Evolutionary conservation across 2,329 filamentous ascomycete genomes (phyloP).

Genomic region (Colletotrichum karsti): DNA sequence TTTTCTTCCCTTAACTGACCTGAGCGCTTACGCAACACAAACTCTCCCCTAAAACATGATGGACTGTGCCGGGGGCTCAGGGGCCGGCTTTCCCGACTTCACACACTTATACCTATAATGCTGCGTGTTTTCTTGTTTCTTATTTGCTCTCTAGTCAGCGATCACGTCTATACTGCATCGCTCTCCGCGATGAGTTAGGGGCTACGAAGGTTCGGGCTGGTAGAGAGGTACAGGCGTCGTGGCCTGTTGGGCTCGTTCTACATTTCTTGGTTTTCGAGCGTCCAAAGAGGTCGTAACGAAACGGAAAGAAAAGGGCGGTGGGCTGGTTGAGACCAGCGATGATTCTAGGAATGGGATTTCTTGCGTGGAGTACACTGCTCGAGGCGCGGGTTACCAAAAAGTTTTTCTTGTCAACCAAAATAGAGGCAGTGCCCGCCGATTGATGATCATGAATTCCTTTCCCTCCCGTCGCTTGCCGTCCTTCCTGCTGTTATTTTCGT

Average conservation of each 20-base stretch:
- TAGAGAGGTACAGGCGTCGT: conserved; percentile 21
- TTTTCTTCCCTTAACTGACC: too few species aligned
- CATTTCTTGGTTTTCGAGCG: not conserved
- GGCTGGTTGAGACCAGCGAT: not conserved
- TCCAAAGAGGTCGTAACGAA: not conserved
- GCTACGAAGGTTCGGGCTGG: conserved; percentile 7
- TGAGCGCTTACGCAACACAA: not conserved
- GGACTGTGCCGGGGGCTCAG: not conserved
- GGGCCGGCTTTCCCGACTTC: not conserved
- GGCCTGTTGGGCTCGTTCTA: not conserved
- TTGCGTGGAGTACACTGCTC: conserved; percentile 23
- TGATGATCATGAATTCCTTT: too few species aligned
- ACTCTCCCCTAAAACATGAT: not conserved
- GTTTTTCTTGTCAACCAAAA: too few species aligned
- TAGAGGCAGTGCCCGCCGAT: too few species aligned
- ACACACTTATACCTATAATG: conserved; percentile 29
- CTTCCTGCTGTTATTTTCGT: too few species aligned
- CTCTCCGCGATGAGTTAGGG: not conserved
- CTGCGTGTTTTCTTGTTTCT: conserved; percentile 9
- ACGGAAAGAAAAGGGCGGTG: not conserved
- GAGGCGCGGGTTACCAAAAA: not conserved
- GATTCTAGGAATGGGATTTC: not conserved
- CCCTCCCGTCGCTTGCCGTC: too few species aligned
- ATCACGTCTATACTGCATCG: not conserved
- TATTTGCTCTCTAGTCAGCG: not conserved